Evolutionary conservation across 208 protist genomes (phyloP).

Genomic region (Wallacemonas sp.): DNA sequence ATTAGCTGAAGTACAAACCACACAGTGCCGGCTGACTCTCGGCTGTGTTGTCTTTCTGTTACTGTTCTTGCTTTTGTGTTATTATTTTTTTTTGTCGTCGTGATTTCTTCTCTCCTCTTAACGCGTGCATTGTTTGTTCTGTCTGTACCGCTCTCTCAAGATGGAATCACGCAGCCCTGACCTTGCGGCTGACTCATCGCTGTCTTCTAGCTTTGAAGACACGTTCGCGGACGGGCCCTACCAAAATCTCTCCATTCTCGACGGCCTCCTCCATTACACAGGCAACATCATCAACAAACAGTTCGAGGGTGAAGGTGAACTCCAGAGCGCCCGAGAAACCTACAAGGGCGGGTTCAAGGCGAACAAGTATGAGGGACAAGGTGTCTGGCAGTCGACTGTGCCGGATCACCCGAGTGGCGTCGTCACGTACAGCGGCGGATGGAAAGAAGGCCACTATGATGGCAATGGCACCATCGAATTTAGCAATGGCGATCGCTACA

Average conservation of each 20-base stretch:
- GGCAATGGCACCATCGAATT: slow-evolving; percentile 22
- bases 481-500: slow-evolving; percentile 45
- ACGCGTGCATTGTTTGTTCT: no score
- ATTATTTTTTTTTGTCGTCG: neutral
- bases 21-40: no score
- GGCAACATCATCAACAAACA: slow-evolving; percentile 24
- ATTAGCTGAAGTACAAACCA: no score
- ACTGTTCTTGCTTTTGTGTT: neutral
- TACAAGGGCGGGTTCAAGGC: slow-evolving; percentile 33
- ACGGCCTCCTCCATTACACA: slow-evolving; percentile 28
- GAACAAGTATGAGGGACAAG: slow-evolving; percentile 22
- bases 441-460: slow-evolving; percentile 17
- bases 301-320: slow-evolving; percentile 22
- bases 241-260: slow-evolving; percentile 15
- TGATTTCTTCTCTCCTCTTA: neutral
- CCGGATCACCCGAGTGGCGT: slow-evolving; percentile 15
- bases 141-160: no score
- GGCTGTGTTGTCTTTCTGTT: no score
- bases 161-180: neutral
- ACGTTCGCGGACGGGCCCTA: slow-evolving; percentile 15
- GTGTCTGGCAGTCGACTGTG: slow-evolving; percentile 16
- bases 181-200: neutral
- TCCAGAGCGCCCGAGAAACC: slow-evolving; percentile 8
- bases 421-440: slow-evolving; percentile 32
- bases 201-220: slow-evolving; percentile 7